Conservation (phyloP, 73 alveolate species). For the Symbiodinium natans region DNA sequence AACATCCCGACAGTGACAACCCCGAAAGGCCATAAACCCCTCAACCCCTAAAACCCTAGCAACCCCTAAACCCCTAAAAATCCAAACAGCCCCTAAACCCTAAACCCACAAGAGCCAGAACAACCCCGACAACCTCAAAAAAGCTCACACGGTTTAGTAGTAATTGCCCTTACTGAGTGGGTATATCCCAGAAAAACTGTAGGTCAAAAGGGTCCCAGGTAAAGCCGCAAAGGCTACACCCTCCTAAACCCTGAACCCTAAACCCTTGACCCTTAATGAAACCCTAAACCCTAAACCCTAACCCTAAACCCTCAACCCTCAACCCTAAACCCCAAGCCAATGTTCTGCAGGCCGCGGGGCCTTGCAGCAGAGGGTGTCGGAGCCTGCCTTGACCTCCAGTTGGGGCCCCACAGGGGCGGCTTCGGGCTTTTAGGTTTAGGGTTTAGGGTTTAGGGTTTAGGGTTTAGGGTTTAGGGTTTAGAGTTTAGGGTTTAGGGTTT, state of each 20-base stretch:
- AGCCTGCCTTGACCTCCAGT: neutral
- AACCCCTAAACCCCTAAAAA: no score
- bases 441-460: neutral
- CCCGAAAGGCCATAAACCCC: no score
- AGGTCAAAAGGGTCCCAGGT: neutral
- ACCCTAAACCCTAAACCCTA: neutral
- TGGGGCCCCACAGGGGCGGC: neutral
- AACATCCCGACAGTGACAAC: no score
- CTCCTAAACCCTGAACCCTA: neutral
- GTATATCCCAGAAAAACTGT: no score
- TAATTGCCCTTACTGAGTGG: no score
- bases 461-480: neutral
- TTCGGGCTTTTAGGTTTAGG: neutral
- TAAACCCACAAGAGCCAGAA: no score
- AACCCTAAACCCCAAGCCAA: neutral
- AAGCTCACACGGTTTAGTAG: no score
- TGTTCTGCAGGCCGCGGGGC: neutral
- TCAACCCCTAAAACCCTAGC: no score
- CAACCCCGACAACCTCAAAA: no score
- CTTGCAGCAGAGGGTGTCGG: neutral
- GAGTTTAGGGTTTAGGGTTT: neutral
- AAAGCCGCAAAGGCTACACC: neutral
- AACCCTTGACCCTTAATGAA: neutral
- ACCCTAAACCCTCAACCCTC: neutral
- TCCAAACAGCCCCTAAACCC: no score